A percentile compares a stretch with the other conserved stretches of the same genome.
These are phyloP conservation scores for Lachnellula suecica DNA, from an alignment of 2,329 filamentous ascomycete genomes.

Conservation along the genomic window DNA sequence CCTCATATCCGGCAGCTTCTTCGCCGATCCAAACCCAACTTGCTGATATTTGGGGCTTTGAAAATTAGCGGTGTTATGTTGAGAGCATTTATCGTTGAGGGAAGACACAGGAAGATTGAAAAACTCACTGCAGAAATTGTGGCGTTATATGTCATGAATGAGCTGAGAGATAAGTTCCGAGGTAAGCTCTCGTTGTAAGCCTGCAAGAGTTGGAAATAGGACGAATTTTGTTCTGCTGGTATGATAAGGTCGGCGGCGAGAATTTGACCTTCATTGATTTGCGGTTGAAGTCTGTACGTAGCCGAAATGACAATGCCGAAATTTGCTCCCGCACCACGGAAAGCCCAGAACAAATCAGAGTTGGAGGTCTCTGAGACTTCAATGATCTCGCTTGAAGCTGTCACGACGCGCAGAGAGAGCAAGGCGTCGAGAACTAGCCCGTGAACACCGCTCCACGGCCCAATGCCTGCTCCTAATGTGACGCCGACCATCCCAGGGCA, in stretches of 20 bases:
- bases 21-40: too few species aligned
- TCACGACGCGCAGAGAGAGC: constrained; percentile 3
- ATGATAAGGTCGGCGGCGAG: constrained; percentile 10
- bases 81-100: too few species aligned
- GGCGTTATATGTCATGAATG: too few species aligned
- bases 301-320: constrained; percentile 35
- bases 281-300: not conserved
- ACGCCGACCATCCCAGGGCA: constrained; percentile 9
- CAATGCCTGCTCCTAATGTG: constrained; percentile 10
- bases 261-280: constrained; percentile 14
- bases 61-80: too few species aligned
- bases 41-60: too few species aligned
- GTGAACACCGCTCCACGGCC: not conserved
- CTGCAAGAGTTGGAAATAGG: not conserved
- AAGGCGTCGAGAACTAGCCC: constrained; percentile 5
- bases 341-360: constrained; percentile 15
- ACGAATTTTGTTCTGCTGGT: not conserved
- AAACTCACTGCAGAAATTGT: too few species aligned
- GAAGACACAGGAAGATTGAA: too few species aligned
- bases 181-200: too few species aligned
- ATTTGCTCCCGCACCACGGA: constrained; percentile 18
- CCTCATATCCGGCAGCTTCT: too few species aligned
- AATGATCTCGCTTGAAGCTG: not conserved
- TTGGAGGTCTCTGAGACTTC: constrained; percentile 1
- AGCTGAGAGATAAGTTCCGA: too few species aligned